Base-by-base conservation (phyloP, 768 basidiomycete genomes). In the Gloeostereum incarnatum region DNA sequence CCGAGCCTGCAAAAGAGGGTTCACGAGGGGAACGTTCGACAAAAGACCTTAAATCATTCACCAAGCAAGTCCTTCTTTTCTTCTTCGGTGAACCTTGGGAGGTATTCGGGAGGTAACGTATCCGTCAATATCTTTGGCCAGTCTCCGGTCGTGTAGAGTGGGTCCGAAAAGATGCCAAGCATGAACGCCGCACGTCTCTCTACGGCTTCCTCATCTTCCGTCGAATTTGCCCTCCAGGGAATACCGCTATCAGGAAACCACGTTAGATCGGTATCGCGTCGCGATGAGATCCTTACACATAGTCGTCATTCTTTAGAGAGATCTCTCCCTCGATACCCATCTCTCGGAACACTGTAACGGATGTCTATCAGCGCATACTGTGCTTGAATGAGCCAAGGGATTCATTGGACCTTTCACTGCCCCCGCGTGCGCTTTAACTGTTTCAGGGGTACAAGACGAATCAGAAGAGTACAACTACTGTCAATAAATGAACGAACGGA, bases 271-370 rank as follows among this genome's bases (percentile, higher is more conserved):
- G 14, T 3, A 21, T 35, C 19, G 23, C 11, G 7, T 11, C 3
- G 17, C 18, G 9, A 20, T 6, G 10, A 21, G 6, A 33, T n/a
- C 41, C 58, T 16, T 46, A 68, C 69, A 68, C 60, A 36, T 62
- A 69, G 47, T 72, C 68, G 43, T 72, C 70, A 42, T 66, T 71
- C 50, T 75, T 75, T 52, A 71, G 67, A 0, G 69, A 57, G 20
- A 75, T 74, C 45, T 71, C 66, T n/a, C 71, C 71, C 33, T 59
- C 40, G n/a, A 69, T 70, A 14, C 60, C 60, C 61, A 73, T 60
- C 32, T 56, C 54, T 34, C 68, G 56, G 52, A 72, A 74, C 0
- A 62, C 66, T 65, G 23, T 16, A 20, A 10, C 10, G 5, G 22
- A 20, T 24, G 14, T 20, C 6, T 21, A 19, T 13, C 13, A 17